Percentiles rank a stretch among this genome's conserved stretches.
phyloP scores from a whole-genome alignment of 2,329 filamentous ascomycete species.

The Botryotinia convoluta region DNA sequence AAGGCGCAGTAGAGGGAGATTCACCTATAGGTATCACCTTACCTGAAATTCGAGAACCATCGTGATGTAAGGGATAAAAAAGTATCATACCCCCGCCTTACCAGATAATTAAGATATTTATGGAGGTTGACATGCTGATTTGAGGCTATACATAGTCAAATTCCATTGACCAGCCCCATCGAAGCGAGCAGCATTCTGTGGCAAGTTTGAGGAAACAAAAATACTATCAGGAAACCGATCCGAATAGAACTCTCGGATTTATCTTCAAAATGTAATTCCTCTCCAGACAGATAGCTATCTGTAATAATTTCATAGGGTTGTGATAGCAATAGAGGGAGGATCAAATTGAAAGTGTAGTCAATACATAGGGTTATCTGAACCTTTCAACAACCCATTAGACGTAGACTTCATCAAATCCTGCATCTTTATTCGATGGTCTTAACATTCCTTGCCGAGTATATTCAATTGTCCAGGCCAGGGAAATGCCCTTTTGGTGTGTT shows the following conservation, averaged over 20 bases:
- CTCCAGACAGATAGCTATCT: background rate
- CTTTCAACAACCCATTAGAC: background rate
- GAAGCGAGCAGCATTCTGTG: background rate
- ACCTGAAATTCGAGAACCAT: constrained; percentile 30
- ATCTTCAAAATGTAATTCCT: too few species aligned
- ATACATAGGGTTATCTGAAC: background rate
- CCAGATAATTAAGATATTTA: constrained; percentile 8
- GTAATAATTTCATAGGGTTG: background rate
- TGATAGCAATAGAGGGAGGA: background rate
- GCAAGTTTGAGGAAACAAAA: background rate
- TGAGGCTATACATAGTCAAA: constrained; percentile 19
- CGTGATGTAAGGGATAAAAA: constrained; percentile 31
- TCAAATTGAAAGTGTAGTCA: background rate
- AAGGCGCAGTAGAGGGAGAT: constrained; percentile 31
- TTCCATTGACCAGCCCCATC: constrained; percentile 26
- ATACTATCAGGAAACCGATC: background rate
- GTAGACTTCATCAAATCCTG: background rate
- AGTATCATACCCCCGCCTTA: constrained; percentile 18
- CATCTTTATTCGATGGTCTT: constrained; percentile 4
- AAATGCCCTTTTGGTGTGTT: background rate
- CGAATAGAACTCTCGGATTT: background rate
- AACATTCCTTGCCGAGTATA: constrained; percentile 19
- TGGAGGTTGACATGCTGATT: constrained; percentile 19
- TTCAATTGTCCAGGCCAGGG: constrained; percentile 1
- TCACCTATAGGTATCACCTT: constrained; percentile 30